Percentiles rank a stretch among this genome's conserved stretches.
Conservation (phyloP, 2,329 filamentous ascomycete genomes). For the Chaetomium sp. region DNA sequence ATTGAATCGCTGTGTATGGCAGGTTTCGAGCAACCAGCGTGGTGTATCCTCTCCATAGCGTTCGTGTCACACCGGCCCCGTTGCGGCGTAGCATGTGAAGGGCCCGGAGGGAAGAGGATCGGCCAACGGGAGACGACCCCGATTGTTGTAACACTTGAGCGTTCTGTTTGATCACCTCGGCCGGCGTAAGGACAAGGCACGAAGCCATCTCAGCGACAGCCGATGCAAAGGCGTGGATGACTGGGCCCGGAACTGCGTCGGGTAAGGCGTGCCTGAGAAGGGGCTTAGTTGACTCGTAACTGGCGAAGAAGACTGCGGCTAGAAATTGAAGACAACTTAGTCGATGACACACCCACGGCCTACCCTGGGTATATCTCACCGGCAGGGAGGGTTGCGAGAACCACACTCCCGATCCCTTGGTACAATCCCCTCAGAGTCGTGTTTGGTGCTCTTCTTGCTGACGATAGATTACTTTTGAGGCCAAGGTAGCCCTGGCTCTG, state of each 20-base stretch:
- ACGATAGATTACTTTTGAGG: conserved; percentile 62
- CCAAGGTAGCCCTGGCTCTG: conserved; percentile 76
- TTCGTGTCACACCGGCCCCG: conserved; percentile 58
- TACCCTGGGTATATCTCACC: conserved; percentile 49
- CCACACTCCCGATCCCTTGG: conserved; percentile 82
- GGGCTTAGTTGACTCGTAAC: conserved; percentile 77
- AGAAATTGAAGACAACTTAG: conserved; percentile 2
- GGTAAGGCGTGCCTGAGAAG: conserved; percentile 56
- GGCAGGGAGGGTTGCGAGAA: conserved; percentile 85
- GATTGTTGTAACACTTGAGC: conserved; percentile 71
- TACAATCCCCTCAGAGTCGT: conserved; percentile 70
- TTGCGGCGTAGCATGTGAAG: conserved; percentile 49
- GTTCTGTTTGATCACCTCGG: conserved; percentile 92
- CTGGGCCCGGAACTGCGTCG: conserved; percentile 60
- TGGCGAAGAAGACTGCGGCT: conserved; percentile 88
- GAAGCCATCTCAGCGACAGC: conserved; percentile 79
- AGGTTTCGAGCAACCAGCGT: conserved; percentile 81
- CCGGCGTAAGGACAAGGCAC: conserved; percentile 83
- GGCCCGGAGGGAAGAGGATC: conserved; percentile 51
- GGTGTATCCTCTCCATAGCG: conserved; percentile 71
- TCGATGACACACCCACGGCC: not conserved
- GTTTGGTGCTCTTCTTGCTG: conserved; percentile 55
- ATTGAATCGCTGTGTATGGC: conserved; percentile 85
- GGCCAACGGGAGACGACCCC: conserved; percentile 33
- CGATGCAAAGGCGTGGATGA: conserved; percentile 74